Evolutionary conservation across 2,329 filamentous ascomycete genomes (phyloP).

Genomic region (Epichloe gansuensis): DNA sequence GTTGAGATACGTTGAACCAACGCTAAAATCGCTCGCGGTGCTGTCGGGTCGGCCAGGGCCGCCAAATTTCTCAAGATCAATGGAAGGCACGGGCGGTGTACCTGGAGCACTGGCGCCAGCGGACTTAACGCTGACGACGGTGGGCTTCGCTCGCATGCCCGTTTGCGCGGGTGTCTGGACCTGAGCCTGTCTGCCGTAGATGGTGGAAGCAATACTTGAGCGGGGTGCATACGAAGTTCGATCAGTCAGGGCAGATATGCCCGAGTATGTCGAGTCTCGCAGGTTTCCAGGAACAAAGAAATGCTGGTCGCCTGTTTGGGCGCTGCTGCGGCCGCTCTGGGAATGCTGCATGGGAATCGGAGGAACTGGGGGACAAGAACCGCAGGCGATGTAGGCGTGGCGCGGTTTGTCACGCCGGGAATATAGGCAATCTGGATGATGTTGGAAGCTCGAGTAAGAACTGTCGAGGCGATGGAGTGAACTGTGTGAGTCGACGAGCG

Average conservation of each 20-base stretch:
- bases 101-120: conserved; percentile 39
- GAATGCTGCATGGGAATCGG: conserved; percentile 67
- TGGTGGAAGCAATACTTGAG: conserved; percentile 78
- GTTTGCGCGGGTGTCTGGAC: conserved; percentile 75
- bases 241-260: conserved; percentile 51
- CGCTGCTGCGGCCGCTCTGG: conserved; percentile 29
- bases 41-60: conserved; percentile 35
- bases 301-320: conserved; percentile 59
- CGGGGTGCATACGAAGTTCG: conserved; percentile 51
- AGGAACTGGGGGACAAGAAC: conserved; percentile 80
- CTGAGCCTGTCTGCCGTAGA: conserved; percentile 84
- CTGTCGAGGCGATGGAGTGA: conserved; percentile 85
- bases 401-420: conserved; percentile 88
- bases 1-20: conserved; percentile 57
- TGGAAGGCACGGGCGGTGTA: conserved; percentile 60
- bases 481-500: conserved; percentile 76
- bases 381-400: conserved; percentile 68
- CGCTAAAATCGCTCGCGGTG: conserved; percentile 48
- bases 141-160: conserved; percentile 76
- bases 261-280: conserved; percentile 83
- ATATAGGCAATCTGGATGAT: conserved; percentile 99
- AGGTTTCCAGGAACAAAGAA: conserved; percentile 90
- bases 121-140: conserved; percentile 84
- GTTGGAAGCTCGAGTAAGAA: conserved; percentile 91
- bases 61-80: conserved; percentile 53